Evolutionary conservation across 352 stramenopile genomes (phyloP).

Genomic region (Globisporangium middletonii): DNA sequence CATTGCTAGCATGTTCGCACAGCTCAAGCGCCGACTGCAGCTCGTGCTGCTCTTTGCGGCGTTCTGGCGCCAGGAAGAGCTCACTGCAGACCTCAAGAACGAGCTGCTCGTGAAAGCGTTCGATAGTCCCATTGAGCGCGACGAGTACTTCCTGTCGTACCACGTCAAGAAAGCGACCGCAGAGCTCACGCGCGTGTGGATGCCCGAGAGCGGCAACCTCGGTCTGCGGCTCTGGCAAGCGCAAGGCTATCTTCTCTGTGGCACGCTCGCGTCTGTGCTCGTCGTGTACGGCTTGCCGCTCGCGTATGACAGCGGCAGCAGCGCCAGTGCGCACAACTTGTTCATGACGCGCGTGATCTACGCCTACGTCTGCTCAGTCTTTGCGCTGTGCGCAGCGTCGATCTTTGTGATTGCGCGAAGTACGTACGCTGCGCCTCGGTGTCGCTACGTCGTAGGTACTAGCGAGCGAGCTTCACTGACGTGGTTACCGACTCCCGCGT

Average conservation of each 20-base stretch:
- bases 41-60: slow-evolving; percentile 28
- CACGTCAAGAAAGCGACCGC: slow-evolving; percentile 35
- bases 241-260: slow-evolving; percentile 27
- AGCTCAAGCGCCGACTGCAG: slow-evolving; percentile 10
- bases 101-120: slow-evolving; percentile 28
- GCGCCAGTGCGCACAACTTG: slow-evolving; percentile 15
- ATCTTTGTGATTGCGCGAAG: slow-evolving; percentile 36
- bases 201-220: slow-evolving; percentile 50
- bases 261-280: slow-evolving; percentile 17
- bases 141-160: slow-evolving; percentile 35
- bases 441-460: background rate
- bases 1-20: background rate
- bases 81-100: slow-evolving; percentile 37
- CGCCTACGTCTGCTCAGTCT: slow-evolving; percentile 26
- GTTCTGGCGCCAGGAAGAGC: slow-evolving; percentile 56
- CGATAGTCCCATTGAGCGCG: slow-evolving; percentile 16
- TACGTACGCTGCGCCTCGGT: slow-evolving; percentile 2
- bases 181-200: slow-evolving; percentile 51
- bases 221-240: slow-evolving; percentile 44
- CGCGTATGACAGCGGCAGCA: background rate
- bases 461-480: background rate
- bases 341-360: slow-evolving; percentile 40
- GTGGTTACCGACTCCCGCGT: background rate
- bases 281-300: slow-evolving; percentile 14
- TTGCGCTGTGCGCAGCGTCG: slow-evolving; percentile 25